Conservation (phyloP, 1,284 basidiomycete genomes). For the Exobasidium cylindrosporum region DNA sequence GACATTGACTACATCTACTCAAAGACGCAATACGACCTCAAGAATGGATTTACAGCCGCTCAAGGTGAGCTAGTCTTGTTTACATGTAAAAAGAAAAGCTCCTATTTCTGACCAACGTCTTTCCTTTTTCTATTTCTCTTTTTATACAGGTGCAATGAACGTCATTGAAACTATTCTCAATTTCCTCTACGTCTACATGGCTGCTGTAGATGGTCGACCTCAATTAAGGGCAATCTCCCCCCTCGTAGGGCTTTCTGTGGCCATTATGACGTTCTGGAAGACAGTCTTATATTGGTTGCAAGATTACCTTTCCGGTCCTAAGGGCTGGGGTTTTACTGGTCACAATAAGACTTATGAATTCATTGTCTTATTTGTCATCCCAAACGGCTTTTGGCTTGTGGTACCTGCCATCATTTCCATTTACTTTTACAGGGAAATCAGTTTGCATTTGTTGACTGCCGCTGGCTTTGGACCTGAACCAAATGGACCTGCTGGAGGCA, state of each 20-base stretch:
- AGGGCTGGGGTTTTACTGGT: constrained; percentile 65
- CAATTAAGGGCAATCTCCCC: constrained; percentile 62
- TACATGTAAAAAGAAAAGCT: too few relatives aligned
- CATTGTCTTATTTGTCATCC: constrained; percentile 69
- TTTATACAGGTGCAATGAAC: constrained; percentile 71
- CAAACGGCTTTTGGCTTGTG: constrained; percentile 75
- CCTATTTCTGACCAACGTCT: background rate
- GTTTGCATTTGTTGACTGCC: constrained; percentile 24
- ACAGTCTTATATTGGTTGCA: constrained; percentile 65
- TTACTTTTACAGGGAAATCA: constrained; percentile 25
- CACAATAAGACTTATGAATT: constrained; percentile 63
- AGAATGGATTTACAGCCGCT: constrained; percentile 79
- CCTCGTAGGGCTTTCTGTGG: constrained; percentile 70
- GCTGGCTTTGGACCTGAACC: constrained; percentile 22
- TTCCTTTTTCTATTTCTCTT: background rate
- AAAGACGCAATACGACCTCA: constrained; percentile 63
- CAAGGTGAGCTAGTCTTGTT: constrained; percentile 65
- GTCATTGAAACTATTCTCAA: constrained; percentile 75
- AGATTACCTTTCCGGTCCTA: constrained; percentile 14
- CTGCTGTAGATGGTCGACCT: constrained; percentile 60
- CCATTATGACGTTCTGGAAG: constrained; percentile 76
- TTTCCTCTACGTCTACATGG: constrained; percentile 68
- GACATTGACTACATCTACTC: constrained; percentile 76
- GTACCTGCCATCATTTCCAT: constrained; percentile 65
- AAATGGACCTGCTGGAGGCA: constrained; percentile 13